Evolutionary conservation across 148 eudicot genomes (phyloP).

Genomic region (Hydrangea macrophylla): DNA sequence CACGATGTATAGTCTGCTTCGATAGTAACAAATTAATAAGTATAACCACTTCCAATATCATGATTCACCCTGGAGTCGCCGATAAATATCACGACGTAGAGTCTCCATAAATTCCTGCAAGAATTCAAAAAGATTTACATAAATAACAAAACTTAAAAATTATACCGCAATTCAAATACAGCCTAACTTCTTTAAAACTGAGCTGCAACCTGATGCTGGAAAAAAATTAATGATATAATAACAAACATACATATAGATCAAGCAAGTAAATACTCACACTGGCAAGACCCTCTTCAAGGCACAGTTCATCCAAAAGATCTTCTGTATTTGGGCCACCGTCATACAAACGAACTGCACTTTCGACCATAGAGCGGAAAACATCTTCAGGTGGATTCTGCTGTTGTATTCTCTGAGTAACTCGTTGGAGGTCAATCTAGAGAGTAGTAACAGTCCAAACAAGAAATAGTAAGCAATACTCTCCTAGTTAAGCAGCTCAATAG

Average conservation of each 20-base stretch:
- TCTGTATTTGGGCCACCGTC: slow-evolving; percentile 18
- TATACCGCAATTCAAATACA: background rate
- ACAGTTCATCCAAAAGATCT: slow-evolving; percentile 26
- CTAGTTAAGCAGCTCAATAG: background rate
- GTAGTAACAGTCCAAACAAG: slow-evolving; percentile 4
- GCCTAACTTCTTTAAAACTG: too few species aligned
- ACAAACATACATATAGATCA: background rate
- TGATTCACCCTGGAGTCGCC: slow-evolving; percentile 20
- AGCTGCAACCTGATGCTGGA: background rate
- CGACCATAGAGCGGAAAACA: slow-evolving; percentile 33
- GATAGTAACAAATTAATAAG: background rate
- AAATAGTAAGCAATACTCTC: background rate
- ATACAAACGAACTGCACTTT: slow-evolving; percentile 16
- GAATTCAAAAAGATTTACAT: background rate
- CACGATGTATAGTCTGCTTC: too few species aligned
- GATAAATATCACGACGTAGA: slow-evolving; percentile 25
- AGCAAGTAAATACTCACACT: slow-evolving; percentile 20
- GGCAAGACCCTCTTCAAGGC: slow-evolving; percentile 29
- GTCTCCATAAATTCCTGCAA: slow-evolving; percentile 38
- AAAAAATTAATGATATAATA: background rate
- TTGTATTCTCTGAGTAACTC: slow-evolving; percentile 36
- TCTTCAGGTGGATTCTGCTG: slow-evolving; percentile 29
- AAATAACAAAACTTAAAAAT: background rate
- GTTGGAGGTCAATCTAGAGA: slow-evolving; percentile 31
- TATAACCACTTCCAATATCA: slow-evolving; percentile 3